Evolutionary conservation across 2,329 filamentous ascomycete species (phyloP), one percentile per base, ranked within the genome.

Genomic region (Trichoderma sp.): DNA sequence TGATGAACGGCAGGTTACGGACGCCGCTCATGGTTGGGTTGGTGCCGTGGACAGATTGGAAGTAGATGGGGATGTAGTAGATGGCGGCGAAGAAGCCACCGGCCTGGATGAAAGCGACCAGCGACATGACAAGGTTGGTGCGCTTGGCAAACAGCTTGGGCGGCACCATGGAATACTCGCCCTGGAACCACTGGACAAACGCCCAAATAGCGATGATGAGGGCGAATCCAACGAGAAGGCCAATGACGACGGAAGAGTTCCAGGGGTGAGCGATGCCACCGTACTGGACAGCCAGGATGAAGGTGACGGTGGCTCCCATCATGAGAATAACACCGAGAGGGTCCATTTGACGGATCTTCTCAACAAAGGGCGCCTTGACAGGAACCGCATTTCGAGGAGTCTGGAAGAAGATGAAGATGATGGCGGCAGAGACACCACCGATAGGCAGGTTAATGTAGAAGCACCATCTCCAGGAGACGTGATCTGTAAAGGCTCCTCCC

Each of bases 261-360:
- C 87, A 89, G 14, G 83, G 65, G 69, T 88, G 82, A 0, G 83
- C 83, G 33, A 83, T 81, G 4, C 87, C 87, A 67, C 86, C 87
- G 80, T 85, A 88, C 78, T 88, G 86, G 1, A 89, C 81, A 21
- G 86, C 87, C 4, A 88, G 82, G 67, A 89, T 82, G 77, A 85
- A 84, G 78, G 82, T 80, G 80, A 88, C 77, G 81, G 85, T 81
- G 79, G 83, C 80, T 77, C 82, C 82, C 85, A 89, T 86, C 60
- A 89, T 80, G 45, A 88, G 78, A 24, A 84, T 79, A 6, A 85
- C 83, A 2, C 88, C 88, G 2, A 85, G 75, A 4, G 86, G 82
- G 76, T 89, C 88, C 82, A 89, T 86, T 77, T 89, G 86, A 0
- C 85, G 80, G 21, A 88, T 71, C 81, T 88, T 88, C 78, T 88